These are phyloP conservation scores for Kuraishia ogatae DNA, from an alignment of 805 yeast species.

Conservation along the genomic window DNA sequence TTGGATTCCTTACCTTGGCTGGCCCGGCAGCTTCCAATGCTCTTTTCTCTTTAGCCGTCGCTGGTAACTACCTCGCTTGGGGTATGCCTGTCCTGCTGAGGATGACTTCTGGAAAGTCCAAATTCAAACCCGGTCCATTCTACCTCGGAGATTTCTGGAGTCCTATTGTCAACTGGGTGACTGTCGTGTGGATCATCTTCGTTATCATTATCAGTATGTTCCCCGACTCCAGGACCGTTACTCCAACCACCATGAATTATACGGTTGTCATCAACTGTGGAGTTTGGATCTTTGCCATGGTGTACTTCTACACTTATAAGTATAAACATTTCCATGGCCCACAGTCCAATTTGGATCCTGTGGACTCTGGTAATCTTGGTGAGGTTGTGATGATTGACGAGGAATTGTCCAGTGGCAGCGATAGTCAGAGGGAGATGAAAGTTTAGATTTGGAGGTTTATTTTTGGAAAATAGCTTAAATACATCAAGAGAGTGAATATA, in stretches of 20 bases:
- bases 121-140: constrained; percentile 35
- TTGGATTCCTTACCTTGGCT: constrained; percentile 33
- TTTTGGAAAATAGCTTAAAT: too few species aligned
- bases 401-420: neutral
- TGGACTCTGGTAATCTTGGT: neutral
- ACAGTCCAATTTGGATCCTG: constrained; percentile 17
- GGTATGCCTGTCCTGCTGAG: constrained; percentile 32
- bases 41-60: constrained; percentile 35
- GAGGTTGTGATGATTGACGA: neutral
- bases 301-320: constrained; percentile 15
- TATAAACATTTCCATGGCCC: constrained; percentile 19
- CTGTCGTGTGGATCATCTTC: constrained; percentile 22
- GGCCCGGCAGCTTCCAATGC: constrained; percentile 36
- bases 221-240: constrained; percentile 25
- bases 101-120: constrained; percentile 28
- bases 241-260: constrained; percentile 26
- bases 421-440: constrained; percentile 10
- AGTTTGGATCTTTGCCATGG: constrained; percentile 16
- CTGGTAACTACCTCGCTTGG: constrained; percentile 37
- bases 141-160: constrained; percentile 27
- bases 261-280: constrained; percentile 24
- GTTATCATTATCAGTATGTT: constrained; percentile 26
- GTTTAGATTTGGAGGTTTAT: constrained; percentile 6
- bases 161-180: constrained; percentile 22
- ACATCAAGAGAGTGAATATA: too few species aligned